phyloP scores from a whole-genome alignment of 2,329 filamentous ascomycete species.

The Cladophialophora exuberans region DNA sequence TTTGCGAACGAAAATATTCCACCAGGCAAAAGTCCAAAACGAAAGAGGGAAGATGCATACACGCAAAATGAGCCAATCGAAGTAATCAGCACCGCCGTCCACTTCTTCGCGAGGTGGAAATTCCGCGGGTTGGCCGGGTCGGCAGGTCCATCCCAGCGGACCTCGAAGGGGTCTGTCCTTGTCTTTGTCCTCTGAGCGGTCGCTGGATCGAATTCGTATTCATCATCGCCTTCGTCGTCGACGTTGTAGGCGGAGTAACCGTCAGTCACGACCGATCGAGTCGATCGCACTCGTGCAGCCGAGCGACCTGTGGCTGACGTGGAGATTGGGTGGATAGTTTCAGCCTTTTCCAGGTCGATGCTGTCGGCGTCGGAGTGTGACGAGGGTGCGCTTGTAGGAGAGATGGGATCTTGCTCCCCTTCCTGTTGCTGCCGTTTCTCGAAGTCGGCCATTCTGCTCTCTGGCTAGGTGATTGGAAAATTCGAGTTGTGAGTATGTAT shows the following conservation, averaged over 20 bases:
- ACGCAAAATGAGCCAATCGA: conserved; percentile 76
- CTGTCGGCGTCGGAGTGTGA: not conserved
- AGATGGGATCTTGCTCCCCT: not conserved
- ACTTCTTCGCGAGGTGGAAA: conserved; percentile 67
- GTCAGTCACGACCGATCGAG: conserved; percentile 15
- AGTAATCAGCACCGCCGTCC: conserved; percentile 77
- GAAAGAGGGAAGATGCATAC: conserved; percentile 42
- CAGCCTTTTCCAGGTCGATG: conserved; percentile 19
- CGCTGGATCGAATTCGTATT: conserved; percentile 41
- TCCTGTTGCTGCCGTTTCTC: conserved; percentile 2
- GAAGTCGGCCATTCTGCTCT: not conserved
- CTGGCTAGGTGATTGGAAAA: not conserved
- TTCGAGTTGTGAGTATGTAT: not conserved
- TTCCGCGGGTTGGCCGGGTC: conserved; percentile 76
- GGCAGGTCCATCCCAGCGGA: conserved; percentile 72
- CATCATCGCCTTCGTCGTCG: conserved; percentile 48
- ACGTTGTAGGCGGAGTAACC: conserved; percentile 14
- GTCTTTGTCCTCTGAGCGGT: not conserved
- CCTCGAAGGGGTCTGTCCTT: conserved; percentile 49
- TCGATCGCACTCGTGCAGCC: conserved; percentile 4
- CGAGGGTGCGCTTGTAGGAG: not conserved
- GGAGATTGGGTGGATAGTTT: conserved; percentile 4
- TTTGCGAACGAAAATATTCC: not conserved
- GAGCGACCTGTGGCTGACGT: not conserved
- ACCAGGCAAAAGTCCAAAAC: not conserved